phyloP scores from a whole-genome alignment of 805 yeast species.

The Clavispora santaluciae region DNA sequence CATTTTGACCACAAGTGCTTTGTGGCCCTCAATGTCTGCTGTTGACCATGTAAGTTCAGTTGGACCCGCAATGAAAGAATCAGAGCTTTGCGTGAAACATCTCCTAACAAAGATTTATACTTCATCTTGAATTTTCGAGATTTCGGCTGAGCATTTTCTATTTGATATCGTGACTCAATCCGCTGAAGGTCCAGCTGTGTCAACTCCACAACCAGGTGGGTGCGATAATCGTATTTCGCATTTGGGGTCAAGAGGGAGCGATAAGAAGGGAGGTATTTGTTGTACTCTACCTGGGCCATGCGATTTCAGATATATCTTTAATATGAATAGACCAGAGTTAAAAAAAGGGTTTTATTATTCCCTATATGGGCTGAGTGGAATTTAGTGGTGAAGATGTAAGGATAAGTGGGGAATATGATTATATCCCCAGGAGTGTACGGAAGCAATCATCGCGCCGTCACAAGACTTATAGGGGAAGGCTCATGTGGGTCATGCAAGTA shows the following conservation, averaged over 20 bases:
- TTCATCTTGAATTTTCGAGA: conserved; percentile 36
- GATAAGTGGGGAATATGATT: no score
- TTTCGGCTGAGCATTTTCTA: conserved; percentile 13
- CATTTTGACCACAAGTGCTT: conserved; percentile 5
- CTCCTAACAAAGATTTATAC: conserved; percentile 45
- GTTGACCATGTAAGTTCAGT: conserved; percentile 3
- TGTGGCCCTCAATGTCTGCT: conserved; percentile 9
- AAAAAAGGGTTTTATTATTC: no score
- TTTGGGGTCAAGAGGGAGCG: conserved; percentile 48
- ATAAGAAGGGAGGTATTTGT: conserved; percentile 44
- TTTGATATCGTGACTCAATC: conserved; percentile 14
- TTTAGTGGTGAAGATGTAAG: no score
- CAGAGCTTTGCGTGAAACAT: conserved; percentile 41
- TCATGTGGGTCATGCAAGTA: no score
- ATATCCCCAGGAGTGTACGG: no score
- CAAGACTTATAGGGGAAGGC: no score
- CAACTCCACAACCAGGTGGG: conserved; percentile 39
- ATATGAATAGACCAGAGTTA: no score
- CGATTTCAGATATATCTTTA: not conserved
- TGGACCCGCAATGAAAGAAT: conserved; percentile 31
- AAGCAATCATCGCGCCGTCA: no score
- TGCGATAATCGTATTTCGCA: conserved; percentile 46
- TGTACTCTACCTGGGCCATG: conserved; percentile 13
- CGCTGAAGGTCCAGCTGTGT: conserved; percentile 29
- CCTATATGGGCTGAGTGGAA: no score